A percentile compares a stretch with the other conserved stretches of the same genome.
phyloP scores from a whole-genome alignment of 129 eudicot genomes.

The Pulicaria dysenterica region DNA sequence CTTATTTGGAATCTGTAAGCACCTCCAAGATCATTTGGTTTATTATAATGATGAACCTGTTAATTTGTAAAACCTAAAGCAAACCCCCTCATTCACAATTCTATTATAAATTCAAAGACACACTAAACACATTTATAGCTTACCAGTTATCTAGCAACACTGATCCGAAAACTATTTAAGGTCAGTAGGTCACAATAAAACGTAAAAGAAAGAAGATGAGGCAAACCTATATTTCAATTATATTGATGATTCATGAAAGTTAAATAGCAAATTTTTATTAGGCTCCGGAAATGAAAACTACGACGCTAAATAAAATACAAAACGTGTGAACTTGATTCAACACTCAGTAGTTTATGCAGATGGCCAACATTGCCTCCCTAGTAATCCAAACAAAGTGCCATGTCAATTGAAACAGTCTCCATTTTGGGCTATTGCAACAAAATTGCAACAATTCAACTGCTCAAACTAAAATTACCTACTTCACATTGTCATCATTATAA shows the following conservation, averaged over 20 bases:
- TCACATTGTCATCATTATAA: not conserved
- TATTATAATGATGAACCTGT: too few relatives aligned
- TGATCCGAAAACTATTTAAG: not conserved
- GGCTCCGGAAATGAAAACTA: not conserved
- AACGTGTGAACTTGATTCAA: slow-evolving; percentile 97
- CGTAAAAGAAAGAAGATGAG: too few relatives aligned
- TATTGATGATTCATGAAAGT: not conserved
- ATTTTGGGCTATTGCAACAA: not conserved
- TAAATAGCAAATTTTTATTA: not conserved
- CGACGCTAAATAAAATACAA: slow-evolving; percentile 12
- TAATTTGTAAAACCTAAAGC: too few relatives aligned
- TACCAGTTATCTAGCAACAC: too few relatives aligned
- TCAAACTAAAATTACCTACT: slow-evolving; percentile 6
- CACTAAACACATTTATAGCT: too few relatives aligned
- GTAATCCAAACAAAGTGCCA: slow-evolving; percentile 18
- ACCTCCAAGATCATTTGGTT: too few relatives aligned
- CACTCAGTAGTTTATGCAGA: slow-evolving; percentile 77
- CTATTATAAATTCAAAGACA: too few relatives aligned
- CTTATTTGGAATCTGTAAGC: too few relatives aligned
- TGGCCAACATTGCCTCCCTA: slow-evolving; percentile 99
- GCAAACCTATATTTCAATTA: not conserved
- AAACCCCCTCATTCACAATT: too few relatives aligned
- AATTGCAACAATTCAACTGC: not conserved
- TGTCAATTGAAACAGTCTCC: slow-evolving; percentile 25
- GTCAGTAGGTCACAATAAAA: too few relatives aligned